Evolutionary conservation across 345 rosid species (phyloP), one percentile per base, ranked within the genome.

Genomic region (Hibiscus trionum): DNA sequence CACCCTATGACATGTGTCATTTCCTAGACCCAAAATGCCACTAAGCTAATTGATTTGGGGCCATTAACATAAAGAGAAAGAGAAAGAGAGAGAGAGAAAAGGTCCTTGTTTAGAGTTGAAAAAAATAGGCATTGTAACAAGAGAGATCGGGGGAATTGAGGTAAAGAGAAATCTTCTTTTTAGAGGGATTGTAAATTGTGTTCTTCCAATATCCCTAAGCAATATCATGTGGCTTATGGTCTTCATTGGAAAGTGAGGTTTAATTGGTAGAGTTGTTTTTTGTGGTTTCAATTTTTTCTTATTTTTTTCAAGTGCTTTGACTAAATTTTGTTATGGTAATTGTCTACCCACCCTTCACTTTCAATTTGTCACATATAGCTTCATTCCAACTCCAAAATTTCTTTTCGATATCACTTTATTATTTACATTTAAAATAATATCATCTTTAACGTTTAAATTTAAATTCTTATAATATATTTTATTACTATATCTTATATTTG

Each of bases 141-240:
- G 16, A 46, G 67, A 17, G 59, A 31, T 7, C 26, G 61, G 80
- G 71, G 75, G 65, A 63, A 62, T 69, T 68, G 77, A 52, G 53
- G 14, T 53, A 35, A 4, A 6, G 35, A 7, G 66, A 82, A 73
- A 61, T 72, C 47, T 78, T 73, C 71, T 70, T 78, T 80, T 79
- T 69, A 82, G 78, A 52, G 76, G 67, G 71, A 47, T 57, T 58
- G 33, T 59, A 9, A 59, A 5, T 19, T 58, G 77, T 44, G 85
- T 83, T 76, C 80, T 84, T 81, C 78, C 84, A 72, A 74, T 76
- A 68, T 79, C 85, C 79, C 84, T 80, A 60, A 78, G 79, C 83
- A 82, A 80, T 79, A 83, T 83, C 88, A 84, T 86, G 84, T 84
- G 82, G 85, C 63, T 42, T 76, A 77, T 74, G 80, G 78, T 53